phyloP scores from a whole-genome alignment of 1,139 yeast species.

The Yamadazyma dushanensis region DNA sequence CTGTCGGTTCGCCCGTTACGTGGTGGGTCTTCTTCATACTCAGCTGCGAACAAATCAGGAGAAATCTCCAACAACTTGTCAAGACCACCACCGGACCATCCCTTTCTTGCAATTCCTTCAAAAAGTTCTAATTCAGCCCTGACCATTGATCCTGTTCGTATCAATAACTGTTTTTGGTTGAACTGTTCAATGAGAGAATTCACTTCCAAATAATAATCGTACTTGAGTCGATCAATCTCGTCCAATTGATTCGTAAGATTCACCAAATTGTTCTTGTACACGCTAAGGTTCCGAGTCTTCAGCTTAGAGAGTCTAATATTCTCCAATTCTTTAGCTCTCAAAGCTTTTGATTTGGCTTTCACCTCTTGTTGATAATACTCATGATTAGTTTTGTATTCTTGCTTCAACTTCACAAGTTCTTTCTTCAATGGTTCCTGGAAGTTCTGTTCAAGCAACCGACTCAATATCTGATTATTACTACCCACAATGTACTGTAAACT shows the following conservation, averaged over 20 bases:
- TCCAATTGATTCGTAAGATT: conserved; percentile 74
- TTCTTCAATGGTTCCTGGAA: conserved; percentile 57
- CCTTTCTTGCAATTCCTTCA: conserved; percentile 80
- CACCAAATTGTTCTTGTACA: conserved; percentile 64
- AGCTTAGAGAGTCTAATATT: conserved; percentile 55
- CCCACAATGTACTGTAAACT: conserved; percentile 78
- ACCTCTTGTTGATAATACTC: conserved; percentile 54
- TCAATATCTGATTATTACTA: conserved; percentile 73
- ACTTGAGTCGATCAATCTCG: conserved; percentile 73
- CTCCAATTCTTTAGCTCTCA: conserved; percentile 57
- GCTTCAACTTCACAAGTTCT: conserved; percentile 42
- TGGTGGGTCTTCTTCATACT: conserved; percentile 16
- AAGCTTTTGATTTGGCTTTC: conserved; percentile 46
- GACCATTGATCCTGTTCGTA: conserved; percentile 62
- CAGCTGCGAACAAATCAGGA: conserved; percentile 50
- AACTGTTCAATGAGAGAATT: conserved; percentile 48
- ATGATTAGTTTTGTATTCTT: conserved; percentile 44
- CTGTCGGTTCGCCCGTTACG: background rate
- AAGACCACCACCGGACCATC: conserved; percentile 85
- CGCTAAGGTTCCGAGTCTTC: conserved; percentile 58
- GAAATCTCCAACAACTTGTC: conserved; percentile 61
- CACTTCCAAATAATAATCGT: conserved; percentile 69
- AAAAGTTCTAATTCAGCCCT: conserved; percentile 79
- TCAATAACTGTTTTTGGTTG: conserved; percentile 50
- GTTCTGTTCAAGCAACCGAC: conserved; percentile 51